phyloP scores from a whole-genome alignment of 805 yeast genomes.

The Pichia paraexigua region DNA sequence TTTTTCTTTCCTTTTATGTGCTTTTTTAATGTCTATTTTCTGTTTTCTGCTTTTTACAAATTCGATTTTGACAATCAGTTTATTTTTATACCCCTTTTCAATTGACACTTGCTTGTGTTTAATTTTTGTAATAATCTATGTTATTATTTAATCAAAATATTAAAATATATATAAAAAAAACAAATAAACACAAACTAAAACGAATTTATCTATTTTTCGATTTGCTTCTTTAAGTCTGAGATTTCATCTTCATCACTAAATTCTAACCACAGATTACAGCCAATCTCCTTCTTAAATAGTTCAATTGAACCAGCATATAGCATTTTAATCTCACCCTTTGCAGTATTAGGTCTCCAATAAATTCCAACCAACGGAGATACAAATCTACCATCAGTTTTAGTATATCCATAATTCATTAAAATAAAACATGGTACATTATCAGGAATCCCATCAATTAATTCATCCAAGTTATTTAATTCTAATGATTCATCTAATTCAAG shows the following conservation, averaged over 20 bases:
- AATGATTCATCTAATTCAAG: constrained; percentile 37
- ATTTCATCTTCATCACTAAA: constrained; percentile 64
- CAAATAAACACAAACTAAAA: background rate
- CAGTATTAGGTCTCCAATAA: constrained; percentile 85
- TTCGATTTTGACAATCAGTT: background rate
- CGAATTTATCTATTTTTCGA: constrained; percentile 14
- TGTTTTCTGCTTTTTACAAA: background rate
- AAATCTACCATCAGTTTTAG: constrained; percentile 58
- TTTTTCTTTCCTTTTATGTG: background rate
- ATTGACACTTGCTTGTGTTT: too few relatives aligned
- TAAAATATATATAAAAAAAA: background rate
- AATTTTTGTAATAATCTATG: too few relatives aligned
- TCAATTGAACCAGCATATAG: constrained; percentile 88
- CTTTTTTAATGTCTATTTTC: background rate
- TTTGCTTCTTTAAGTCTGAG: constrained; percentile 42
- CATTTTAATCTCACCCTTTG: constrained; percentile 80
- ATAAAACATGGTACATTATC: constrained; percentile 75
- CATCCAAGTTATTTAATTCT: constrained; percentile 47
- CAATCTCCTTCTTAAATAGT: constrained; percentile 67
- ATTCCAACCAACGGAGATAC: constrained; percentile 67
- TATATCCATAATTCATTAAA: constrained; percentile 68
- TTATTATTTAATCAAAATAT: too few relatives aligned
- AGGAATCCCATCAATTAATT: constrained; percentile 68
- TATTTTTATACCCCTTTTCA: too few relatives aligned
- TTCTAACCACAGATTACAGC: constrained; percentile 57